phyloP scores from a whole-genome alignment of 1,139 yeast genomes.

The Candida buenavistaensis region DNA sequence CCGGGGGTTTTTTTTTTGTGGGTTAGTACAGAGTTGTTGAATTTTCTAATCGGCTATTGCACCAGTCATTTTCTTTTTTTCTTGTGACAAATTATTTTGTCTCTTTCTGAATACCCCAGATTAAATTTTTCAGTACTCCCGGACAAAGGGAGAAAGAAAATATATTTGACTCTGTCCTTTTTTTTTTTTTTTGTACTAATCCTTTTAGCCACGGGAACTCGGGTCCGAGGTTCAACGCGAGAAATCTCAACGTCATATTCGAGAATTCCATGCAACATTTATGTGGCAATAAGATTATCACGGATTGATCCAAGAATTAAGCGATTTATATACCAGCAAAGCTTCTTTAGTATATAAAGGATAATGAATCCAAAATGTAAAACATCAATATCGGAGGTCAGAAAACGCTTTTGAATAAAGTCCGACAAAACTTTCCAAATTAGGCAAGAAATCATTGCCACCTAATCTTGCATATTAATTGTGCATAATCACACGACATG shows the following conservation, averaged over 20 bases:
- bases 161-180: constrained; percentile 4
- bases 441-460: no score
- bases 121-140: neutral
- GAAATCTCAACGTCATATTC: no score
- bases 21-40: neutral
- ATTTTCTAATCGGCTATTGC: neutral
- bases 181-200: no score
- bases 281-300: no score
- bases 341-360: no score
- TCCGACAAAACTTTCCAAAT: constrained; percentile 4
- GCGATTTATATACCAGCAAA: no score
- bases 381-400: no score
- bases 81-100: constrained; percentile 3
- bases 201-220: neutral
- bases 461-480: neutral
- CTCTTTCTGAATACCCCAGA: constrained; percentile 4
- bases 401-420: no score
- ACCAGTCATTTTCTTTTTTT: neutral
- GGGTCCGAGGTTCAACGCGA: constrained; percentile 4
- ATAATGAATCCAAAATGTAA: no score
- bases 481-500: neutral
- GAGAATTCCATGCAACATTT: neutral
- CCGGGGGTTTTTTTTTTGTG: neutral
- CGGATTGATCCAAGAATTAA: no score
- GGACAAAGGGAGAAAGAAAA: no score